Base-by-base conservation (phyloP, 306 rosid genomes). In the Cicer chorassanicum region DNA sequence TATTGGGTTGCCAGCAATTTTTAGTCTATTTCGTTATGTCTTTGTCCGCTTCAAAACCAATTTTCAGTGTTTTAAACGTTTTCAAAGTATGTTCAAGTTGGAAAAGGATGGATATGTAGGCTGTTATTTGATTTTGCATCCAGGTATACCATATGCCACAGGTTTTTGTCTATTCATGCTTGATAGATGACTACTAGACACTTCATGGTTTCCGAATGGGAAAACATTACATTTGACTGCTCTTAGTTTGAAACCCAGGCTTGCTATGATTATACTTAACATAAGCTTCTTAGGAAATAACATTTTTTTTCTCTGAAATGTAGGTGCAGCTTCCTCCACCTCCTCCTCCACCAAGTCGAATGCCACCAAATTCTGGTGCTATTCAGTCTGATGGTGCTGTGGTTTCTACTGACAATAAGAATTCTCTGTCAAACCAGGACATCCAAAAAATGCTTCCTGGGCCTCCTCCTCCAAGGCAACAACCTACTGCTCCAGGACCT, bases 301-400 rank as follows among this genome's bases (percentile, higher is more conserved):
- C 62, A 18, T 81, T 73, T 75, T 74, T 10, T 21, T 21, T 59
- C 65, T 82, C 68, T 49, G 21, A 78, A 66, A 75, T 86, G 83
- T 81, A 92, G 99, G 89, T 77, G 65, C 88, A 81, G 74, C 93
- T 92, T 75, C 95, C 97, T 82, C 96, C 97, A 69, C 96, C 91
- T 13, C 98, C 96, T 43, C 98, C 98, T 54, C 97, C 91, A 16
- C 95, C 95, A 45, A 82, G 82, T 71, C 91, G 86, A 64, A 72
- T 88, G 85, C 96, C 88, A 62, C 92, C 85, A 9, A 89, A 80
- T 73, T 49, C 87, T 46, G 86, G 84, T 67, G 67, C 67, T 75
- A 75, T 77, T 73, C 97, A 83, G 75, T 72, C 86, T 46, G 98
- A 90, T 65, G 88, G 85, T 73, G 82, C 86, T 40, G 61, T 80